Conservation (phyloP, 2,329 filamentous ascomycete genomes). For the Diaporthe ilicicola region DNA sequence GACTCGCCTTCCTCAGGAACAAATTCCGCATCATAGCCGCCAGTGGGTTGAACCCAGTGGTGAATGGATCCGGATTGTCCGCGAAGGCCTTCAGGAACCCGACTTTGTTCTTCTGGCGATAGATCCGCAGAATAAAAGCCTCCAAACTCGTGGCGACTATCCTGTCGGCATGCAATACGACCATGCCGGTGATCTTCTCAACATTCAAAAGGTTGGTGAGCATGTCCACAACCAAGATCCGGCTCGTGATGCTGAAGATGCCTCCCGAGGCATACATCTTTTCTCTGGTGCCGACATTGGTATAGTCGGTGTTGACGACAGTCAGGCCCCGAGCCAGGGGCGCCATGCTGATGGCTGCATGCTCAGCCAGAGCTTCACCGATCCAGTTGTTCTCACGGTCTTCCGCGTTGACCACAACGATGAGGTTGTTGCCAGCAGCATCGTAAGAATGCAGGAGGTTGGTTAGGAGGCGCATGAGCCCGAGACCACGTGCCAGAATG, state of each 20-base stretch:
- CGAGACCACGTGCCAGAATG: slow-evolving; percentile 88
- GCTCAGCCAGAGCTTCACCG: slow-evolving; percentile 93
- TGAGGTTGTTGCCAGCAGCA: slow-evolving; percentile 91
- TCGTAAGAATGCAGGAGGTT: slow-evolving; percentile 98
- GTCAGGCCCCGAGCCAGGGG: slow-evolving; percentile 85
- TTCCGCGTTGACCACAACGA: slow-evolving; percentile 88
- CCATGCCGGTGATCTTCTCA: slow-evolving; percentile 84
- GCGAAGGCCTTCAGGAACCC: slow-evolving; percentile 98
- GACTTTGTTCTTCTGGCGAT: slow-evolving; percentile 90
- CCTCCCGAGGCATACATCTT: slow-evolving; percentile 91
- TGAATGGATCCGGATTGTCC: slow-evolving; percentile 91
- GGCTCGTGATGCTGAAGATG: slow-evolving; percentile 94
- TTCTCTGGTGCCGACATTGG: slow-evolving; percentile 85
- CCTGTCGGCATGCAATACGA: slow-evolving; percentile 89
- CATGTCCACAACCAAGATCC: slow-evolving; percentile 93
- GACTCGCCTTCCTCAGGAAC: slow-evolving; percentile 85
- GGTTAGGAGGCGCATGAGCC: slow-evolving; percentile 90
- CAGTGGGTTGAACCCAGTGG: slow-evolving; percentile 85
- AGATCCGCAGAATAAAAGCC: slow-evolving; percentile 94
- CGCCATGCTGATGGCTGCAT: slow-evolving; percentile 87
- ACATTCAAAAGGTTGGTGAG: slow-evolving; percentile 84
- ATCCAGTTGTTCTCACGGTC: slow-evolving; percentile 97
- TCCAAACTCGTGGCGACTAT: slow-evolving; percentile 88
- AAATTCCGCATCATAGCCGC: slow-evolving; percentile 91
- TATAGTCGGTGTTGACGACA: slow-evolving; percentile 93